Conservation (phyloP, 495 filamentous ascomycete species). For the Lineolata rhizophorae region DNA sequence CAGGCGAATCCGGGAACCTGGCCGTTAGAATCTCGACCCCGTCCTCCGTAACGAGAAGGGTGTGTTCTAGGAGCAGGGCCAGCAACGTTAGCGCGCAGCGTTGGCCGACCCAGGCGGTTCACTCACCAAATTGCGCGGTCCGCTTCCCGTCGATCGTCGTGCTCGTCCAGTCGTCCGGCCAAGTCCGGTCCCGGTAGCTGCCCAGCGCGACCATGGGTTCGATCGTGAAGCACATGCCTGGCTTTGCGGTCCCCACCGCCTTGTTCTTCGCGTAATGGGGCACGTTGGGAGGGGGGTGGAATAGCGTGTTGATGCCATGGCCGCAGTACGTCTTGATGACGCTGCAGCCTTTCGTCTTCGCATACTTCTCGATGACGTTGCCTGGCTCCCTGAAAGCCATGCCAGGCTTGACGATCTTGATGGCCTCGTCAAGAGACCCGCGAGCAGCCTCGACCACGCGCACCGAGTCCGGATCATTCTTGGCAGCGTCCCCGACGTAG, state of each 20-base stretch:
- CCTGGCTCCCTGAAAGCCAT: conserved; percentile 21
- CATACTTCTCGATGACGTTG: conserved; percentile 21
- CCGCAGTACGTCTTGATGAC: conserved; percentile 23
- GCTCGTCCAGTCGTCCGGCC: conserved; percentile 25
- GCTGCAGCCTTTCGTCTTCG: conserved; percentile 16
- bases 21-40: conserved; percentile 90
- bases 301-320: conserved; percentile 22
- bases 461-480: conserved; percentile 18
- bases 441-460: conserved; percentile 20
- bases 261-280: conserved; percentile 26
- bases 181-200: conserved; percentile 20
- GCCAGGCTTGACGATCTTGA: conserved; percentile 22
- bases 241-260: conserved; percentile 20
- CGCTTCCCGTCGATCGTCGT: conserved; percentile 18
- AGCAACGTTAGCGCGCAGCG: no score
- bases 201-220: conserved; percentile 24
- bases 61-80: conserved; percentile 43
- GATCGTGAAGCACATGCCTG: conserved; percentile 23
- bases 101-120: no score
- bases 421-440: conserved; percentile 19
- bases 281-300: conserved; percentile 21
- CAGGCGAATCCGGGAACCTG: conserved; percentile 56
- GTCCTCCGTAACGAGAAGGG: conserved; percentile 76
- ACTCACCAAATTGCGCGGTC: conserved; percentile 23
- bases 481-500: conserved; percentile 19